Conservation (phyloP, 345 rosid genomes). For the Erodium maritimum region DNA sequence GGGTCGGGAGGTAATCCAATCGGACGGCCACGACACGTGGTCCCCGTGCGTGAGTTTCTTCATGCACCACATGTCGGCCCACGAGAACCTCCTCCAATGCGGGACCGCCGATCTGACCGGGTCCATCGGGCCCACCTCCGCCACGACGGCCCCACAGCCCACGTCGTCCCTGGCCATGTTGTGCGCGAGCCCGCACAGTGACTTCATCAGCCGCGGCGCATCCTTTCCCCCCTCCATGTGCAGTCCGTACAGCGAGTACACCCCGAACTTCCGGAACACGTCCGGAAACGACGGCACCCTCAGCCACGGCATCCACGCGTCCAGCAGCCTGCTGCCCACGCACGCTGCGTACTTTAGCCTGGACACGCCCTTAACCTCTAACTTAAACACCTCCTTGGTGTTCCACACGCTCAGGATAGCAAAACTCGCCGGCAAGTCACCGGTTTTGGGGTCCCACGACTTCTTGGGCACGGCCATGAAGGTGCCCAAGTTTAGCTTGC, state of each 20-base stretch:
- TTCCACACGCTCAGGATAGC: conserved; percentile 67
- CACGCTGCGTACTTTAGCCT: conserved; percentile 32
- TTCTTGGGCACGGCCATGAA: conserved; percentile 47
- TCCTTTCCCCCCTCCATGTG: conserved; percentile 56
- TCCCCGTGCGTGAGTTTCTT: conserved; percentile 25
- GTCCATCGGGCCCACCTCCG: conserved; percentile 53
- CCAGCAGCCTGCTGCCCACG: conserved; percentile 43
- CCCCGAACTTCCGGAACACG: conserved; percentile 52
- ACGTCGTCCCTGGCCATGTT: conserved; percentile 49
- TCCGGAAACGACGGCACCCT: conserved; percentile 60
- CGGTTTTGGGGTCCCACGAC: conserved; percentile 23
- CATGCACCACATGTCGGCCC: conserved; percentile 63
- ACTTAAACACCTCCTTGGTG: conserved; percentile 54
- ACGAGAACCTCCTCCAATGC: conserved; percentile 57
- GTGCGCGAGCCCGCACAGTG: conserved; percentile 47
- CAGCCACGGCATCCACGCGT: conserved; percentile 59
- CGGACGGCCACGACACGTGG: conserved; percentile 12
- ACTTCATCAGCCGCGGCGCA: conserved; percentile 38
- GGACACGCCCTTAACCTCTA: conserved; percentile 53
- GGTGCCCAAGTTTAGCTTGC: conserved; percentile 45
- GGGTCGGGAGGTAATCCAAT: conserved; percentile 31
- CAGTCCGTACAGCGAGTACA: conserved; percentile 47
- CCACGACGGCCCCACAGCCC: conserved; percentile 52
- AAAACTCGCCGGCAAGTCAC: conserved; percentile 27
- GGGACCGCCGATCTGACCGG: conserved; percentile 42